Evolutionary conservation across 345 rosid genomes (phyloP).

Genomic region (Populus nigra): DNA sequence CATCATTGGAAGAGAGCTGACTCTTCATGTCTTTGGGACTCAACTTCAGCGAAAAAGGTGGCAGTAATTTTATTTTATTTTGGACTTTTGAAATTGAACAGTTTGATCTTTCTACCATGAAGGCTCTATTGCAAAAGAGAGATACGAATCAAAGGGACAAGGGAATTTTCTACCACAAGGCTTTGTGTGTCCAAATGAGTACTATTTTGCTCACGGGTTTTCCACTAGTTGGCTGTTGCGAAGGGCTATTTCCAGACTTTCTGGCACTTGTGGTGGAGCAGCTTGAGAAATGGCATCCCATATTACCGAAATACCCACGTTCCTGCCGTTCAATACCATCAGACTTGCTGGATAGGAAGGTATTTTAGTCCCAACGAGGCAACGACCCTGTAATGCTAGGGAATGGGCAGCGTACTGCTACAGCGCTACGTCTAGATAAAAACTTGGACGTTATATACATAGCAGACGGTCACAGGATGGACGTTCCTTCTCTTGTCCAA

Average conservation of each 20-base stretch:
- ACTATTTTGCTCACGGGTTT: constrained; percentile 1
- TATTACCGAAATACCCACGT: constrained; percentile 11
- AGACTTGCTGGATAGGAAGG: background rate
- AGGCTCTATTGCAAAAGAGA: background rate
- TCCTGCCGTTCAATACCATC: background rate
- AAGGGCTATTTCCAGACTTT: constrained; percentile 27
- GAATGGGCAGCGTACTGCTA: background rate
- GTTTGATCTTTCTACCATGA: background rate
- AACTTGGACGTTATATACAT: background rate
- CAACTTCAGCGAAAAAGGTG: background rate
- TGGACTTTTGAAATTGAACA: background rate
- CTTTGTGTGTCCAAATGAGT: background rate
- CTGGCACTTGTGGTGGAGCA: background rate
- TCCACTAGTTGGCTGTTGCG: background rate
- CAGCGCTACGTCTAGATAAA: background rate
- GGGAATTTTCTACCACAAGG: background rate
- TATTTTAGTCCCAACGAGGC: constrained; percentile 3
- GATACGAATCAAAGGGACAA: background rate
- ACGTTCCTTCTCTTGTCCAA: background rate
- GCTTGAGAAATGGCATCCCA: background rate
- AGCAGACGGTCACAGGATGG: background rate
- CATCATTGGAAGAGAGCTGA: constrained; percentile 29
- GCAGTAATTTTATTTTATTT: no score
- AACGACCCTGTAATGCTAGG: background rate
- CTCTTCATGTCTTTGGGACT: constrained; percentile 30